Evolutionary conservation across 140 eudicot genomes (phyloP), one percentile per base, ranked within the genome.

Genomic region (Bidens hawaiensis): DNA sequence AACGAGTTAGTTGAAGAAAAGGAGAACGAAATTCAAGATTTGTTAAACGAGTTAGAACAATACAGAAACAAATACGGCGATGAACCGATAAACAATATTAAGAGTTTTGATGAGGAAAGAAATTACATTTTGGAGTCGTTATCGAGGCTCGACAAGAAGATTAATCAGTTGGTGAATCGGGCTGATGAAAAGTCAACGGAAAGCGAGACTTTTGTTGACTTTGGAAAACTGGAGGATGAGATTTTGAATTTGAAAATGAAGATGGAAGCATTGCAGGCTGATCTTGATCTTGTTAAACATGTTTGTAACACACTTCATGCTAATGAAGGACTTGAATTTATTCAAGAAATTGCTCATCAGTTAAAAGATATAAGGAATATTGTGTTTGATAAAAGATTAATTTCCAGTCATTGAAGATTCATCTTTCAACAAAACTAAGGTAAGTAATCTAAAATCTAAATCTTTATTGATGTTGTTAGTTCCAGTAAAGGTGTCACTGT

Each of bases 1-100:
- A 87, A 91, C 25, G 96, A 84, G 26, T 76, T 84, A 11, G 76
- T 91, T 1, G 81, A 88, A 59, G 98, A 91, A 60, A 91, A 69
- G 77, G 98, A 91, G 65, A 80, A 74, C 28, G 88, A 87, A 67
- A 49, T 91, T 50, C 93, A 87, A 70, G 96, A 91, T 67, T 47
- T 91, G 81, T 80, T 87, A 61, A 60, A 47, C 11, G 96, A 91
- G 71, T 55, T 87, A 21, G 94, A 87, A 24, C 74, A 50, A 17
- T 82, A 77, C 56, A 69, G 79, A 76, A 67, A 7, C 19, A 82
- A 65, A 36, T 50, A 72, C 36, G 70, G 62, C 13, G 85, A 82
- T 47, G 80, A 78, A 60, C 33, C 76, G n/a, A 23, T 23, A 6
- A 67, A 67, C 65, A 66, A 23, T 24, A 40, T 55, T 10, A 36